phyloP scores from a whole-genome alignment of 257 asterid species.

The Nicotiana knightiana region DNA sequence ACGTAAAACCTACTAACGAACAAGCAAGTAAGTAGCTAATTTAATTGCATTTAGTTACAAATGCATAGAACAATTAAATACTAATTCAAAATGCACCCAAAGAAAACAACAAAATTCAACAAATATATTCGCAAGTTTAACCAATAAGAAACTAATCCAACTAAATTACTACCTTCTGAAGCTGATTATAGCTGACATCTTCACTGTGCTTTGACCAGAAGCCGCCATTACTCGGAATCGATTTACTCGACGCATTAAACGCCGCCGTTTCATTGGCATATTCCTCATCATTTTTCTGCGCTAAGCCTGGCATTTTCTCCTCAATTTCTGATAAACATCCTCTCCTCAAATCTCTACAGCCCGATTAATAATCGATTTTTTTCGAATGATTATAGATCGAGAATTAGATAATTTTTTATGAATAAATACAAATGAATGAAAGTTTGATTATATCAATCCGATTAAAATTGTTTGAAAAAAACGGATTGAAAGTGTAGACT shows the following conservation, averaged over 20 bases:
- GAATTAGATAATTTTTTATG: constrained; percentile 1
- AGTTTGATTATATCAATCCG: neutral
- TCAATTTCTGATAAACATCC: constrained; percentile 25
- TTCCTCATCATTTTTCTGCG: constrained; percentile 44
- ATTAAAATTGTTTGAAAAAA: constrained; percentile 8
- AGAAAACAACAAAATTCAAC: neutral
- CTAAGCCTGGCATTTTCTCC: constrained; percentile 74
- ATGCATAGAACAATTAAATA: neutral
- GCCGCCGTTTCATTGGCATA: constrained; percentile 34
- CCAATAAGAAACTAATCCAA: neutral
- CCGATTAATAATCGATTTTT: constrained; percentile 15
- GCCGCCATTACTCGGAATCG: constrained; percentile 51
- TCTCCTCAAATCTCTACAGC: constrained; percentile 27
- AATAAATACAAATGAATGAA: neutral
- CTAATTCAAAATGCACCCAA: neutral
- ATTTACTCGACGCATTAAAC: constrained; percentile 18
- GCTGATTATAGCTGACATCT: constrained; percentile 66
- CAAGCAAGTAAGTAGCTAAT: neutral
- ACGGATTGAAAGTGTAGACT: constrained; percentile 19
- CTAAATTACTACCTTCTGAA: constrained; percentile 63
- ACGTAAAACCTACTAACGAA: neutral
- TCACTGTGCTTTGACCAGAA: constrained; percentile 77
- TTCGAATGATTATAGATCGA: constrained; percentile 8
- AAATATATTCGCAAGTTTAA: neutral
- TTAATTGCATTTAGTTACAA: neutral